These are phyloP conservation scores for Globisporangium recalcitrans DNA, from an alignment of 352 stramenopile species.

Conservation along the genomic window DNA sequence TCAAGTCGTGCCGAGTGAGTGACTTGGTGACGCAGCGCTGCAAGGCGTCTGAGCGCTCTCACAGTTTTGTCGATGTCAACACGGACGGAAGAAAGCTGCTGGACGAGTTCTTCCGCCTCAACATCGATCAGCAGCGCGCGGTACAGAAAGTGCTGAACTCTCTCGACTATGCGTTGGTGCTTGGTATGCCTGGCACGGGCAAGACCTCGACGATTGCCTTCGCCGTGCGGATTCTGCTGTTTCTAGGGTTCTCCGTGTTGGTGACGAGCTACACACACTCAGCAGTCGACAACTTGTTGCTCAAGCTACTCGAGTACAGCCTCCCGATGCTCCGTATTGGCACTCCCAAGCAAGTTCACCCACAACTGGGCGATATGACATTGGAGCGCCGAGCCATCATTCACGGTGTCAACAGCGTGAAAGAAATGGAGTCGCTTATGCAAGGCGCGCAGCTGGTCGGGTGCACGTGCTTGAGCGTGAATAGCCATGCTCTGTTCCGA, in stretches of 20 bases:
- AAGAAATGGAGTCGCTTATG: conserved; percentile 46
- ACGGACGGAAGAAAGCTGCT: conserved; percentile 24
- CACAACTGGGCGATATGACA: conserved; percentile 52
- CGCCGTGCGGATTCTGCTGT: conserved; percentile 88
- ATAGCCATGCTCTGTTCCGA: conserved; percentile 67
- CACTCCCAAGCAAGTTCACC: conserved; percentile 63
- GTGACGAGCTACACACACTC: conserved; percentile 97
- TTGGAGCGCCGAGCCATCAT: conserved; percentile 32
- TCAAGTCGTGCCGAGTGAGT: conserved; percentile 39
- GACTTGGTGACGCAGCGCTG: conserved; percentile 40
- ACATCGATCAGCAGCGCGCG: conserved; percentile 71
- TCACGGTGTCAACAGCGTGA: conserved; percentile 32
- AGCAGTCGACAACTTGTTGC: conserved; percentile 96
- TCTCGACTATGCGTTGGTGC: conserved; percentile 93
- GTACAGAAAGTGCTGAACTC: conserved; percentile 77
- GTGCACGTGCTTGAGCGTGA: conserved; percentile 73
- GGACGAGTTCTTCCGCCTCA: conserved; percentile 55
- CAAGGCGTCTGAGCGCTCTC: not conserved
- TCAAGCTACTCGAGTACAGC: conserved; percentile 85
- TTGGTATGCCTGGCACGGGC: conserved; percentile 94
- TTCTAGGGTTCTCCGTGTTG: conserved; percentile 91
- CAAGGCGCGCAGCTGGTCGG: conserved; percentile 51
- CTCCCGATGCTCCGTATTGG: conserved; percentile 77
- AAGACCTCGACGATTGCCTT: conserved; percentile 97
- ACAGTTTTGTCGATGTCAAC: conserved; percentile 10